phyloP scores from a whole-genome alignment of 2,329 filamentous ascomycete genomes.

The Alternaria tenuissima region DNA sequence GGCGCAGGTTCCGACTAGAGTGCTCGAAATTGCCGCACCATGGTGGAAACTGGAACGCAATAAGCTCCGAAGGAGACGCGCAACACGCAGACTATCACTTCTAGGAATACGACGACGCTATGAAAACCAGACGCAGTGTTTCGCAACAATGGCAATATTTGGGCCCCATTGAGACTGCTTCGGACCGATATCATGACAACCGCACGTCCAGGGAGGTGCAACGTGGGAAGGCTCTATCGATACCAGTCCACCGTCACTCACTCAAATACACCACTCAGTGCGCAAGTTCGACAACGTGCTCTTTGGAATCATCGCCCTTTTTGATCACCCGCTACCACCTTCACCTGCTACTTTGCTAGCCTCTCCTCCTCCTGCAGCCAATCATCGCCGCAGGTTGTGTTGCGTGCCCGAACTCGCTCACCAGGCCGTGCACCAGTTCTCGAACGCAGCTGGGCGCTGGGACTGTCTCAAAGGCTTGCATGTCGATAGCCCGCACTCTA shows the following conservation, averaged over 20 bases:
- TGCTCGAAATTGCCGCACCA: background rate
- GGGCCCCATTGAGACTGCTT: background rate
- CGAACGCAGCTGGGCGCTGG: background rate
- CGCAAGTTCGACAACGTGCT: constrained; percentile 11
- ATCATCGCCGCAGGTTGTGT: constrained; percentile 10
- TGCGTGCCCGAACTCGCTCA: constrained; percentile 18
- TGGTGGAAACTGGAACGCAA: background rate
- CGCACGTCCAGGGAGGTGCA: background rate
- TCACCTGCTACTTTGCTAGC: constrained; percentile 8
- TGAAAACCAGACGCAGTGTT: background rate
- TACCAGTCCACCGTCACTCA: background rate
- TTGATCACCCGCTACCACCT: constrained; percentile 3
- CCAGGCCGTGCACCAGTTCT: constrained; percentile 6
- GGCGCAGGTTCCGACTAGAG: background rate
- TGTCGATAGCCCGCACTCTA: constrained; percentile 3
- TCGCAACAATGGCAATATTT: background rate
- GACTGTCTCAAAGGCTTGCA: background rate
- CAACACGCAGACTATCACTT: background rate
- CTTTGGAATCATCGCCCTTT: background rate
- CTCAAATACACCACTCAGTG: constrained; percentile 11
- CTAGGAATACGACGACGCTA: background rate
- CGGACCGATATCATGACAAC: constrained; percentile 1
- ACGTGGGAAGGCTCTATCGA: background rate
- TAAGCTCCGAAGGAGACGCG: background rate
- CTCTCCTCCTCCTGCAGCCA: constrained; percentile 7